Evolutionary conservation across 495 filamentous ascomycete species (phyloP), one percentile per base, ranked within the genome.

Genomic region (Hyaloscypha hepaticicola): DNA sequence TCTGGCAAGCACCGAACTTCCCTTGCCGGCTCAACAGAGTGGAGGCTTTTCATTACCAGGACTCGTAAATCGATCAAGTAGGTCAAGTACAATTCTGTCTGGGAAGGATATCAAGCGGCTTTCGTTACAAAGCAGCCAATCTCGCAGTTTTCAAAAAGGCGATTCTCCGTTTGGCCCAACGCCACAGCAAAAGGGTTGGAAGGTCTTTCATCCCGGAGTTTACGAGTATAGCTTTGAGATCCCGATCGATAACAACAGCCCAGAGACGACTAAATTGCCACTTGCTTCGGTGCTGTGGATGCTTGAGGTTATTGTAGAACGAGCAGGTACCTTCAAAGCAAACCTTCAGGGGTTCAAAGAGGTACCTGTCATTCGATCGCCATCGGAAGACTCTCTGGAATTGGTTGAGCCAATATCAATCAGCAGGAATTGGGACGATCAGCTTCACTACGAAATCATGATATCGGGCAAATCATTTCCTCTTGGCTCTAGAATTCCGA

Each of bases 381-480:
- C 95, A 0, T 87, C 94, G 21, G 92, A 98, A 77, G 85, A 93
- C 55, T 98, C 94, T 5, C 78, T 98, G 56, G 96, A 99, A 72
- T 90, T 92, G 75, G 87, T 93, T 27, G 95, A 99, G 72, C 95
- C 95, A 16, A 99, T 99, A 74, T 94, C 94, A 24, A 98, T 99
- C 70, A 97, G 91, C 59, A 82, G 95, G 26, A 93, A 92, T 61
- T 99, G 95, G 95, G 95, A 99, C 71, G 96, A 99, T 71, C 95
- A 99, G 71, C 83, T 99, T 33, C 93, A 97, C 70, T 99, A 99
- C 76, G 95, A 99, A 70, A 99, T 99, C 65, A 91, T 98, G 69
- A 97, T 99, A 65, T 97, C 94, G 3, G 95, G 96, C 58, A 99
- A 99, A 85, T 96, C 94, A 1, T 99, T 99, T 70, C 92, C 95